These are phyloP conservation scores for Suhomyces pyralidae DNA, from an alignment of 805 yeast species.

Conservation along the genomic window DNA sequence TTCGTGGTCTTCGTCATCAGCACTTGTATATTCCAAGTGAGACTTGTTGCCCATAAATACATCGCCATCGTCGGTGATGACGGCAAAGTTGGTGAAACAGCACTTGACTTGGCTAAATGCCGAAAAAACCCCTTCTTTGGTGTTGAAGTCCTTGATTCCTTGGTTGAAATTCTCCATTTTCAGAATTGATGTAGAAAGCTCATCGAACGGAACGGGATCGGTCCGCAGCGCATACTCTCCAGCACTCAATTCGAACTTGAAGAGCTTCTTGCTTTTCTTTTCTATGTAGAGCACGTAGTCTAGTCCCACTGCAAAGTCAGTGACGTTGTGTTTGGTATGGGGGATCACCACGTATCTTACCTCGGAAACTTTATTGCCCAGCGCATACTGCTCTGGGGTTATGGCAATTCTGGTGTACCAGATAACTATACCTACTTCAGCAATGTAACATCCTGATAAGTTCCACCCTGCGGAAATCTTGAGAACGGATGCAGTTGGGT, in stretches of 20 bases:
- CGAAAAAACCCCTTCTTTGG: conserved; percentile 16
- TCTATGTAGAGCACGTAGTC: conserved; percentile 47
- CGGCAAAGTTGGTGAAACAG: conserved; percentile 51
- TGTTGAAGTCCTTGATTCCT: conserved; percentile 23
- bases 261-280: conserved; percentile 41
- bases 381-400: conserved; percentile 17
- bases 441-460: conserved; percentile 48
- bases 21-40: conserved; percentile 8
- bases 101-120: conserved; percentile 53
- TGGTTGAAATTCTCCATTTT: conserved; percentile 27
- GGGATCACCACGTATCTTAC: conserved; percentile 45
- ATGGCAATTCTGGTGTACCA: conserved; percentile 45
- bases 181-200: conserved; percentile 6
- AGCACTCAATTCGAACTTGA: conserved; percentile 30
- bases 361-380: conserved; percentile 12
- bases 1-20: conserved; percentile 6
- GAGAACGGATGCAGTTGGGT: conserved; percentile 26
- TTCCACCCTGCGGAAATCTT: conserved; percentile 70
- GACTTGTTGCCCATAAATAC: conserved; percentile 39
- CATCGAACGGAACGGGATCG: conserved; percentile 5
- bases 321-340: conserved; percentile 34
- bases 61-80: conserved; percentile 51
- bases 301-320: conserved; percentile 58
- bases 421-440: conserved; percentile 51
- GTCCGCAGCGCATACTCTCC: conserved; percentile 9